A percentile compares a stretch with the other conserved stretches of the same genome.
phyloP scores from a whole-genome alignment of 495 filamentous ascomycete genomes.

The Cercophora samala region DNA sequence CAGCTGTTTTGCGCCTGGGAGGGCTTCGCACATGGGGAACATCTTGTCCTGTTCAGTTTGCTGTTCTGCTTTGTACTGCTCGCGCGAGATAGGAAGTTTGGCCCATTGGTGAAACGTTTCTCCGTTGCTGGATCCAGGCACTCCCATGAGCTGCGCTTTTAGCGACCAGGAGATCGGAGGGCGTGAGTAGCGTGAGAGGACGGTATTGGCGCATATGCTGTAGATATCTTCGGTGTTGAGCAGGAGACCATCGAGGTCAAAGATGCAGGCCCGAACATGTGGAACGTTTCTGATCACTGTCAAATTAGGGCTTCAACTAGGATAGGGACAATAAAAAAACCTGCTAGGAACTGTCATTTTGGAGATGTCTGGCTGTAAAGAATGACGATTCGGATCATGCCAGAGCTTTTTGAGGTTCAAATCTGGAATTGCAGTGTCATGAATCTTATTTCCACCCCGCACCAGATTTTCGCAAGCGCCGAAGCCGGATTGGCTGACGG shows the following conservation, averaged over 20 bases:
- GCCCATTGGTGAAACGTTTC: conserved; percentile 62
- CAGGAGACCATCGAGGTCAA: conserved; percentile 95
- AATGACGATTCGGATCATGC: too few relatives aligned
- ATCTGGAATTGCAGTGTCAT: too few relatives aligned
- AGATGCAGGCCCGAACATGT: conserved; percentile 76
- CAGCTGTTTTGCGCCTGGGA: conserved; percentile 69
- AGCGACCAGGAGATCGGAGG: conserved; percentile 76
- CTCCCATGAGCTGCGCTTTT: conserved; percentile 85
- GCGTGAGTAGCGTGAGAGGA: conserved; percentile 67
- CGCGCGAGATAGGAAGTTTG: conserved; percentile 65
- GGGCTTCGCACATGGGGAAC: conserved; percentile 64
- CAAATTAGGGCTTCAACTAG: too few relatives aligned
- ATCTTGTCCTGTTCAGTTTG: conserved; percentile 53
- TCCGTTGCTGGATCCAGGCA: conserved; percentile 58
- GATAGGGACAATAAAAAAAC: too few relatives aligned
- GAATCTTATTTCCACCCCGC: background rate
- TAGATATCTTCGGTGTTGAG: conserved; percentile 90
- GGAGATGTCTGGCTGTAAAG: too few relatives aligned
- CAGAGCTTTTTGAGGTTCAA: too few relatives aligned
- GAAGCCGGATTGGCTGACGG: background rate
- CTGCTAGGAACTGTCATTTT: too few relatives aligned
- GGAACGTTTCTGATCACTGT: background rate
- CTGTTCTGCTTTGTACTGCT: conserved; percentile 56
- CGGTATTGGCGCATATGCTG: conserved; percentile 68
- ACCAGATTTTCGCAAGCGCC: background rate